These are phyloP conservation scores for Xylaria venustula DNA, from an alignment of 495 filamentous ascomycete species.

Conservation along the genomic window DNA sequence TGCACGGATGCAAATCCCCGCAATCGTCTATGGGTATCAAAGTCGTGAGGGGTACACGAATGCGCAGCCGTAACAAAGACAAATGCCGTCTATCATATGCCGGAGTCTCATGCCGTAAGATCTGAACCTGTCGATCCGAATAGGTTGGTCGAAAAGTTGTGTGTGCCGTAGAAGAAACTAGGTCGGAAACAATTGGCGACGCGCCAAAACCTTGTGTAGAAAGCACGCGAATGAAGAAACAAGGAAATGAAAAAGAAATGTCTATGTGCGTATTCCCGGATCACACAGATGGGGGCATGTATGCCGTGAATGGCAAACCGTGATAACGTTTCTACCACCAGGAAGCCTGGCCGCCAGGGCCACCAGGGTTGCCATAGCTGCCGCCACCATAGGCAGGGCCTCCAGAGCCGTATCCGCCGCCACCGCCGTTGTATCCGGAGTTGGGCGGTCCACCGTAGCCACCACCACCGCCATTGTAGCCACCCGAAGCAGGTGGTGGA, in stretches of 20 bases:
- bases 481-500: constrained; percentile 30
- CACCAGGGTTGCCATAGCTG: constrained; percentile 66
- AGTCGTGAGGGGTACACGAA: constrained; percentile 54
- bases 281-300: background rate
- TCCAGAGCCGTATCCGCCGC: constrained; percentile 57
- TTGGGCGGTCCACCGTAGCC: constrained; percentile 49
- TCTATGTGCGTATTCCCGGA: constrained; percentile 21
- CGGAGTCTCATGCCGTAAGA: constrained; percentile 37
- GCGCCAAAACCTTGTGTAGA: constrained; percentile 17
- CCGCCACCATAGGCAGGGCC: constrained; percentile 21
- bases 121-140: constrained; percentile 34
- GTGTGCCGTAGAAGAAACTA: constrained; percentile 39
- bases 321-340: constrained; percentile 78
- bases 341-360: constrained; percentile 75
- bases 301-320: constrained; percentile 6
- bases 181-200: constrained; percentile 24
- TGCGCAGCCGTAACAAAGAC: constrained; percentile 53
- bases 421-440: constrained; percentile 71
- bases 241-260: constrained; percentile 39
- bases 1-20: constrained; percentile 38
- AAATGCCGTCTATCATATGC: constrained; percentile 82
- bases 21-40: constrained; percentile 49
- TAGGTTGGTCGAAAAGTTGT: constrained; percentile 36
- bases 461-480: constrained; percentile 51
- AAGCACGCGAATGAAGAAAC: constrained; percentile 37